Percentiles rank a stretch among this genome's conserved stretches.
Evolutionary conservation across 2,329 filamentous ascomycete species (phyloP).

Genomic region (Aspergillus alliaceus): DNA sequence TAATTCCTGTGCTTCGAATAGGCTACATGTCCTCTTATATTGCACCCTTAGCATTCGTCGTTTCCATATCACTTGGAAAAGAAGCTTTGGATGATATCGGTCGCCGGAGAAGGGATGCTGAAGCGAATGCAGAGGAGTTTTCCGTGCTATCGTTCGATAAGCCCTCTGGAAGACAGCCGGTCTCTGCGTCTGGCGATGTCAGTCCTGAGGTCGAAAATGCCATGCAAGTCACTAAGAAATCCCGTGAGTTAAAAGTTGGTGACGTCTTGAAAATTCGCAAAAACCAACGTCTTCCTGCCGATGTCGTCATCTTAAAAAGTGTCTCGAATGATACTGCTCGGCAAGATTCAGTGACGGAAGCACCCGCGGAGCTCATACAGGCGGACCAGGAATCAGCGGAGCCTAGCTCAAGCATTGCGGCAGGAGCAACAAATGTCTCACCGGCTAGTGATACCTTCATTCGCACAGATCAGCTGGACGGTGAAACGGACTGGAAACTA

Average conservation of each 20-base stretch:
- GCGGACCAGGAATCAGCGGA: conserved; percentile 18
- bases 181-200: conserved; percentile 9
- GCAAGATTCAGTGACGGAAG: conserved; percentile 20
- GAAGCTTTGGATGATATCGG: conserved; percentile 94
- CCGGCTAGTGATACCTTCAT: conserved; percentile 85
- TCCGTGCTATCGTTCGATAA: conserved; percentile 70
- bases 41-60: conserved; percentile 86
- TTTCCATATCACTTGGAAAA: conserved; percentile 89
- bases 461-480: conserved; percentile 92
- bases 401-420: conserved; percentile 15
- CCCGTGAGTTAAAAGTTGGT: conserved; percentile 85
- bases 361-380: conserved; percentile 28
- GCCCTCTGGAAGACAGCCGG: conserved; percentile 13
- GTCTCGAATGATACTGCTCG: conserved; percentile 56
- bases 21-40: conserved; percentile 95
- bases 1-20: conserved; percentile 84
- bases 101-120: conserved; percentile 79
- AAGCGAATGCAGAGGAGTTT: conserved; percentile 92
- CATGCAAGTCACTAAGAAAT: conserved; percentile 73
- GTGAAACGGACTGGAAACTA: conserved; percentile 98
- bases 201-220: conserved; percentile 37
- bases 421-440: conserved; percentile 33
- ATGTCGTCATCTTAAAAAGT: conserved; percentile 90
- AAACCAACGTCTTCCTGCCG: conserved; percentile 89
- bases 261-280: conserved; percentile 93